Conservation (phyloP, 2,329 filamentous ascomycete genomes). For the Xylogone sp. region DNA sequence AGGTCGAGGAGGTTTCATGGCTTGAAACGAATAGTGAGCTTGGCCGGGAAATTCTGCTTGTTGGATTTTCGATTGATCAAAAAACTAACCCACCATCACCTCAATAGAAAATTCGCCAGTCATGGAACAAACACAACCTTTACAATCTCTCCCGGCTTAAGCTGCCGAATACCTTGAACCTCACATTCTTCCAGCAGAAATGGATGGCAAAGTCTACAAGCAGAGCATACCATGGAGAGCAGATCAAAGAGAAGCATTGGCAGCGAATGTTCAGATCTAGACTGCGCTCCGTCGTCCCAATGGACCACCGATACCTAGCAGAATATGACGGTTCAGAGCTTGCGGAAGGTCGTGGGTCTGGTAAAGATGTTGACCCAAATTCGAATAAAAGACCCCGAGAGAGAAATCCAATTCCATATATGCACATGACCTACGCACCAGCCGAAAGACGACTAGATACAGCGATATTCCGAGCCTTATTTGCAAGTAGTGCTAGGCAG, state of each 20-base stretch:
- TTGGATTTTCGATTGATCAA: not conserved
- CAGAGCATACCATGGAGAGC: constrained; percentile 90
- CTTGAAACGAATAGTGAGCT: constrained; percentile 60
- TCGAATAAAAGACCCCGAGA: constrained; percentile 27
- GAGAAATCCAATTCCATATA: constrained; percentile 69
- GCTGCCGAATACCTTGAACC: constrained; percentile 35
- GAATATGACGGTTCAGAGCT: constrained; percentile 76
- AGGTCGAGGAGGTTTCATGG: constrained; percentile 62
- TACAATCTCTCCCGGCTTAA: constrained; percentile 71
- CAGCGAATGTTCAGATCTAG: constrained; percentile 84
- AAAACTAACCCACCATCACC: constrained; percentile 6
- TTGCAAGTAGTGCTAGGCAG: constrained; percentile 89
- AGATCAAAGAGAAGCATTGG: constrained; percentile 92
- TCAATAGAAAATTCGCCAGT: constrained; percentile 81
- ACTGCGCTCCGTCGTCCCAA: constrained; percentile 77
- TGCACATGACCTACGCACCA: constrained; percentile 93
- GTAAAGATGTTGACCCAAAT: constrained; percentile 31
- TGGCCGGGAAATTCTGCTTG: not conserved
- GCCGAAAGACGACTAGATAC: constrained; percentile 88
- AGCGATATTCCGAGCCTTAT: constrained; percentile 90
- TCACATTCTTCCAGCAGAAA: constrained; percentile 97
- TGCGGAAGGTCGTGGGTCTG: constrained; percentile 79
- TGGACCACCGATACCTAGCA: constrained; percentile 79
- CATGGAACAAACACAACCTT: constrained; percentile 97
- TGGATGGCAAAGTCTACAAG: constrained; percentile 84